These are phyloP conservation scores for Xylaria multiplex DNA, from an alignment of 2,329 filamentous ascomycete species.

Conservation along the genomic window DNA sequence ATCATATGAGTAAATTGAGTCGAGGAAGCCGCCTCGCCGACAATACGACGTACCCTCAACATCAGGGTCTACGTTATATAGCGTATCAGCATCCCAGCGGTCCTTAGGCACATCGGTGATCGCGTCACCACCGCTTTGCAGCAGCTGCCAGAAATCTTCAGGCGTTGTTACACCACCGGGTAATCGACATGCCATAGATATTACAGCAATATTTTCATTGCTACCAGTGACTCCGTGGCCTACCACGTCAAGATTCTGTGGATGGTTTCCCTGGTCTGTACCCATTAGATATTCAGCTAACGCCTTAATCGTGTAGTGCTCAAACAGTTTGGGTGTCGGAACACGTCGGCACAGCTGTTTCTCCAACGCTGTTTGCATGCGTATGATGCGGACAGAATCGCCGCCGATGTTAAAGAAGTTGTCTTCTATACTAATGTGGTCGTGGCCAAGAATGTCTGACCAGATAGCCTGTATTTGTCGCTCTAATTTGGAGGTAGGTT, in stretches of 20 bases:
- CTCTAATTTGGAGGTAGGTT: constrained; percentile 39
- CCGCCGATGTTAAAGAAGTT: constrained; percentile 48
- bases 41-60: constrained; percentile 52
- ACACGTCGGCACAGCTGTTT: constrained; percentile 39
- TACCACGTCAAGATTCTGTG: neutral
- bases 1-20: constrained; percentile 41
- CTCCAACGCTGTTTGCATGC: constrained; percentile 45
- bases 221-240: neutral
- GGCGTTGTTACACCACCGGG: constrained; percentile 48
- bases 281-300: constrained; percentile 41
- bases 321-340: constrained; percentile 42
- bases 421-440: constrained; percentile 40
- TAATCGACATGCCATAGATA: constrained; percentile 50
- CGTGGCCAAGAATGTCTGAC: constrained; percentile 43
- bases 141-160: constrained; percentile 50
- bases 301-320: constrained; percentile 46
- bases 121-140: constrained; percentile 44
- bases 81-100: constrained; percentile 44
- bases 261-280: neutral
- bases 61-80: constrained; percentile 42
- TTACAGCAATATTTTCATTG: constrained; percentile 44
- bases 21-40: constrained; percentile 41
- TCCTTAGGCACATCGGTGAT: constrained; percentile 44
- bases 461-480: constrained; percentile 42
- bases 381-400: constrained; percentile 44